These are phyloP conservation scores for Naganishia sp. DNA, from an alignment of 1,284 basidiomycete genomes.

Conservation along the genomic window DNA sequence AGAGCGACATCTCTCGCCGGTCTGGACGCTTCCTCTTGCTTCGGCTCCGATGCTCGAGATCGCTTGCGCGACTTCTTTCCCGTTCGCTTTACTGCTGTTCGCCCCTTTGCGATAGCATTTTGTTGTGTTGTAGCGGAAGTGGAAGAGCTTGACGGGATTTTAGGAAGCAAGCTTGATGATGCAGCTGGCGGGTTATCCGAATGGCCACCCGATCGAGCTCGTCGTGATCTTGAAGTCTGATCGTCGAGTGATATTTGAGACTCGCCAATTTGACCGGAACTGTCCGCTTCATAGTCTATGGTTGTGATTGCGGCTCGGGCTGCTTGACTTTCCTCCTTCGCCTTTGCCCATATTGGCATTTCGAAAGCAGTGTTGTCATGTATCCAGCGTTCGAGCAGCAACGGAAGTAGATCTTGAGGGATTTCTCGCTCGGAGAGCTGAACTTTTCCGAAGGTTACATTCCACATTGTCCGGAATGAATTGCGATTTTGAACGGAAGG, in stretches of 20 bases:
- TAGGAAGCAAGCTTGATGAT: background rate
- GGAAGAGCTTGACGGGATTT: background rate
- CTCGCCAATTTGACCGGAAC: background rate
- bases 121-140: background rate
- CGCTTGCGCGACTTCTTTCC: constrained; percentile 9
- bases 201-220: background rate
- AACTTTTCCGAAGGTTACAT: constrained; percentile 6
- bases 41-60: background rate
- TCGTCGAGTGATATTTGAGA: background rate
- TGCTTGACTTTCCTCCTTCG: constrained; percentile 4
- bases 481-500: background rate
- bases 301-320: constrained; percentile 4
- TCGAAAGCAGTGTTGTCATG: background rate
- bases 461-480: constrained; percentile 10
- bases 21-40: background rate
- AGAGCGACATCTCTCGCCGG: background rate
- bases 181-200: background rate
- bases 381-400: constrained; percentile 9
- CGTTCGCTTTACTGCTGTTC: constrained; percentile 2
- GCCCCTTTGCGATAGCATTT: background rate
- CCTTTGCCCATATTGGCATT: constrained; percentile 5
- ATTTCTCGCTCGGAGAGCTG: background rate
- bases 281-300: constrained; percentile 3
- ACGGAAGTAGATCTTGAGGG: background rate
- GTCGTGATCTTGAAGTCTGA: background rate